Evolutionary conservation across 495 filamentous ascomycete genomes (phyloP).

Genomic region (Parathielavia hyrcaniae): DNA sequence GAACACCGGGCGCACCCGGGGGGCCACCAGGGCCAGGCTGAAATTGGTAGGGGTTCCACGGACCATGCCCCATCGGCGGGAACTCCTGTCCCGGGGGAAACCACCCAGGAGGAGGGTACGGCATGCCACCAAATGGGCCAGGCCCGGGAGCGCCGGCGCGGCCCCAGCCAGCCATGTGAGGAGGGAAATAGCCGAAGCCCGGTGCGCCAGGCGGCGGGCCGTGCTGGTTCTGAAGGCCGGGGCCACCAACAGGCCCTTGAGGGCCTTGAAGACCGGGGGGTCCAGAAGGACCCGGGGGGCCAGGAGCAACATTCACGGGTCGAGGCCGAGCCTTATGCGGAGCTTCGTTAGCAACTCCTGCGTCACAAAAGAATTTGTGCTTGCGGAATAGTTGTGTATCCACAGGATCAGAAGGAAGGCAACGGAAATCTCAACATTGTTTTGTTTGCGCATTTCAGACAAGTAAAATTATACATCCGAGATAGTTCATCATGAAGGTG

Average conservation of each 20-base stretch:
- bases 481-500: constrained; percentile 66
- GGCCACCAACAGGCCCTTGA: constrained; percentile 26
- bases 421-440: constrained; percentile 95
- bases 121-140: constrained; percentile 41
- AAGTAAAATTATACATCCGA: constrained; percentile 73
- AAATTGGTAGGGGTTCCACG: constrained; percentile 47
- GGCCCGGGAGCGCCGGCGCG: constrained; percentile 30
- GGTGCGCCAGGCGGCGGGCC: constrained; percentile 27
- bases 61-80: constrained; percentile 54
- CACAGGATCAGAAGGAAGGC: constrained; percentile 91
- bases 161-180: constrained; percentile 51
- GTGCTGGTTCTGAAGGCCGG: constrained; percentile 30
- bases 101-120: constrained; percentile 63
- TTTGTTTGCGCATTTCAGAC: constrained; percentile 85
- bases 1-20: constrained; percentile 32
- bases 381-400: constrained; percentile 9
- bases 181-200: constrained; percentile 40
- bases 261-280: constrained; percentile 20
- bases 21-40: constrained; percentile 45
- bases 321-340: constrained; percentile 38
- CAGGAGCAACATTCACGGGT: constrained; percentile 32
- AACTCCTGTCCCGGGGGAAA: constrained; percentile 79
- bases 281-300: constrained; percentile 31
- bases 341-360: constrained; percentile 24
- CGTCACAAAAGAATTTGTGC: constrained; percentile 10